Percentiles rank a stretch among this genome's conserved stretches.
Evolutionary conservation across 1,284 basidiomycete species (phyloP).

Genomic region (Cryptococcus sp.): DNA sequence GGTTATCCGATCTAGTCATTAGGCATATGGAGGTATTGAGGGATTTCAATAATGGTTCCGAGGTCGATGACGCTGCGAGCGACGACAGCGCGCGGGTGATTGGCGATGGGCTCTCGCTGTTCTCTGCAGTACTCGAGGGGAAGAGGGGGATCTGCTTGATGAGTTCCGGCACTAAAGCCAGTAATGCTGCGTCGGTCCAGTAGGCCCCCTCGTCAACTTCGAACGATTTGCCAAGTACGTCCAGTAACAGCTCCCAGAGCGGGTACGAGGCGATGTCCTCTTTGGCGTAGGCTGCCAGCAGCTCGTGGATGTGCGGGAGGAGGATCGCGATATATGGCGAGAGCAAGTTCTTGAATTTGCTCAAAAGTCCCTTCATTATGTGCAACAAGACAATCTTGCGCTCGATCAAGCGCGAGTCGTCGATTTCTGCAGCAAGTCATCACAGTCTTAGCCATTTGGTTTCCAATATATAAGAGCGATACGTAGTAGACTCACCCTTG

Average conservation of each 20-base stretch:
- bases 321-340: conserved; percentile 85
- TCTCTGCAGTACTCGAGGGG: conserved; percentile 16
- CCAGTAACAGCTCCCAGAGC: conserved; percentile 69
- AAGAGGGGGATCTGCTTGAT: conserved; percentile 68
- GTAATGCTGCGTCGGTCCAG: conserved; percentile 81
- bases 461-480: not conserved
- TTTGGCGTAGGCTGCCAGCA: conserved; percentile 61
- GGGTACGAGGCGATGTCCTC: conserved; percentile 38
- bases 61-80: conserved; percentile 61
- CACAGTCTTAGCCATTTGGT: not conserved
- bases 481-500: conserved; percentile 54
- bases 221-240: conserved; percentile 70
- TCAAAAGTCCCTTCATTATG: conserved; percentile 69
- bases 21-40: conserved; percentile 84
- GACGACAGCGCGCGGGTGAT: conserved; percentile 59
- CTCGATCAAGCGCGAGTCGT: conserved; percentile 36
- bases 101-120: conserved; percentile 24
- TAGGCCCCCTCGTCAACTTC: conserved; percentile 80
- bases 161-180: conserved; percentile 63
- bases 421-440: conserved; percentile 17
- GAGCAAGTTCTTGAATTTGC: conserved; percentile 87
- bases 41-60: conserved; percentile 66
- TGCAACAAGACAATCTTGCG: conserved; percentile 71
- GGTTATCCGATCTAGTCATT: conserved; percentile 79
- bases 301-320: conserved; percentile 67